A percentile compares a stretch with the other conserved stretches of the same genome.
Evolutionary conservation across 352 stramenopile genomes (phyloP).

Genomic region (Plasmopara muralis): DNA sequence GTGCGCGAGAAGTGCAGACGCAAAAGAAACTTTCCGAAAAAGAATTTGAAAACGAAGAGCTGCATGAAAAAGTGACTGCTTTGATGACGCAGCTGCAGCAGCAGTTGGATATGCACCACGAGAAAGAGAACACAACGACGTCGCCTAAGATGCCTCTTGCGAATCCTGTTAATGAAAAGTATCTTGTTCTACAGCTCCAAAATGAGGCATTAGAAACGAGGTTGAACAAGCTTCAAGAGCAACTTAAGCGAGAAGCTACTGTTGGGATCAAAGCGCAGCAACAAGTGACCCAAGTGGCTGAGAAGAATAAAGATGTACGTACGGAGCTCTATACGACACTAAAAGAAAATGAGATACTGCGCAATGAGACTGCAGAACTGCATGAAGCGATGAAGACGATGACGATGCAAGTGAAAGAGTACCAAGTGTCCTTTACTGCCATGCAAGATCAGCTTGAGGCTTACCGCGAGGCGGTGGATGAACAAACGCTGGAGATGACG

Average conservation of each 20-base stretch:
- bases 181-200: constrained; percentile 23
- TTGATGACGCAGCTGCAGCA: constrained; percentile 21
- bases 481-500: constrained; percentile 60
- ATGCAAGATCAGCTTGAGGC: constrained; percentile 50
- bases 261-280: constrained; percentile 27
- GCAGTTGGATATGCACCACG: constrained; percentile 4
- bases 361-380: constrained; percentile 29
- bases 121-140: not conserved
- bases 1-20: constrained; percentile 7
- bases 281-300: constrained; percentile 24
- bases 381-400: constrained; percentile 33
- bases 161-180: constrained; percentile 9
- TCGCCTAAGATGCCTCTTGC: constrained; percentile 2
- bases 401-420: constrained; percentile 33
- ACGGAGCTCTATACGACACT: constrained; percentile 58
- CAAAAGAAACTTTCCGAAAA: constrained; percentile 16
- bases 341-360: constrained; percentile 61
- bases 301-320: constrained; percentile 42
- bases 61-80: constrained; percentile 15
- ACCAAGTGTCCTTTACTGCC: constrained; percentile 32
- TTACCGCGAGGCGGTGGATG: constrained; percentile 49
- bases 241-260: constrained; percentile 31
- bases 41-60: constrained; percentile 20
- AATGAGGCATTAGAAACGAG: constrained; percentile 35
- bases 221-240: constrained; percentile 30